Conservation (phyloP, 768 basidiomycete genomes). For the Daedaleopsis nitida region DNA sequence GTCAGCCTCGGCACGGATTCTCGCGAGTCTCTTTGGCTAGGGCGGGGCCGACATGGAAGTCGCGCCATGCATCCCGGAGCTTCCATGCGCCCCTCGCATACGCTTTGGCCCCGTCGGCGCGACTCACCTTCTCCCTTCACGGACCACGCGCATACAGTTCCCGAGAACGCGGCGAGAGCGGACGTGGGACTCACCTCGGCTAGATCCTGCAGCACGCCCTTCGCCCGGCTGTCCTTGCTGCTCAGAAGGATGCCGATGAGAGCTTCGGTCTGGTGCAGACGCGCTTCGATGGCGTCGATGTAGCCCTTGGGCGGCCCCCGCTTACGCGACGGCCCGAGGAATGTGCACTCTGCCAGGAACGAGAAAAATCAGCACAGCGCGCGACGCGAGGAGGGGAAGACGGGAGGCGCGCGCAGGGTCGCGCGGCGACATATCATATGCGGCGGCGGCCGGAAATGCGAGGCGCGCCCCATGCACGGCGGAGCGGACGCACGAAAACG, state of each 20-base stretch:
- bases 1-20: too few relatives aligned
- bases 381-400: neutral
- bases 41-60: neutral
- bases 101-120: neutral
- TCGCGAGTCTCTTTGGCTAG: neutral
- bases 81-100: neutral
- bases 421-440: conserved; percentile 5
- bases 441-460: conserved; percentile 7
- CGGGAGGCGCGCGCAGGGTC: conserved; percentile 5
- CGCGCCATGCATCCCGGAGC: too few relatives aligned
- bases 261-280: conserved; percentile 89
- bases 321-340: conserved; percentile 77
- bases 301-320: conserved; percentile 93
- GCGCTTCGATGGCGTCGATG: conserved; percentile 91
- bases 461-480: neutral
- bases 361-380: neutral
- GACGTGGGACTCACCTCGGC: conserved; percentile 29
- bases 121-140: neutral
- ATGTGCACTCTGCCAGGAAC: conserved; percentile 62
- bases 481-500: conserved; percentile 1
- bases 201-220: conserved; percentile 41
- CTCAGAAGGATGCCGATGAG: conserved; percentile 81
- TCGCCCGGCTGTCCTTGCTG: conserved; percentile 38
- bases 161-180: neutral
- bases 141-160: neutral